Conservation (phyloP, 495 filamentous ascomycete species). For the Mycothermus thermophilus region DNA sequence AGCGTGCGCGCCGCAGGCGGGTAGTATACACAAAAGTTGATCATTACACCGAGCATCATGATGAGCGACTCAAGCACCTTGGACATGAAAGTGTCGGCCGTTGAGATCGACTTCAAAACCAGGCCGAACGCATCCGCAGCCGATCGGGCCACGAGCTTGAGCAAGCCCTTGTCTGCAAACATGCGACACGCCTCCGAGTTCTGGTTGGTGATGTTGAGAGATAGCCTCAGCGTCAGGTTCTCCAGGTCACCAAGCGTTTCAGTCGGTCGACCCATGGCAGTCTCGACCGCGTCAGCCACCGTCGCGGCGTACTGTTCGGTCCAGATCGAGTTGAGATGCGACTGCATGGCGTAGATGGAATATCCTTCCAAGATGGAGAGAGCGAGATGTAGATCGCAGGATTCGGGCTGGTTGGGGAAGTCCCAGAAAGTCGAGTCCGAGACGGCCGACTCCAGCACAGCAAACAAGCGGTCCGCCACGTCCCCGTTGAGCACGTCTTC, state of each 20-base stretch:
- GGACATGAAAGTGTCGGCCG: conserved; percentile 22
- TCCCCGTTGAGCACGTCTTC: conserved; percentile 37
- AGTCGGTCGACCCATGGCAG: conserved; percentile 19
- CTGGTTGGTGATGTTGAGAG: conserved; percentile 81
- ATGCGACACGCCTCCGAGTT: conserved; percentile 49
- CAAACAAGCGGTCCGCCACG: conserved; percentile 37
- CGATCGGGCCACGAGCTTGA: conserved; percentile 39
- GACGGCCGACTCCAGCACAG: conserved; percentile 29
- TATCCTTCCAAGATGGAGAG: conserved; percentile 30
- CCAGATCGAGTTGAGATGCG: conserved; percentile 21
- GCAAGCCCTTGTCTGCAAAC: conserved; percentile 45
- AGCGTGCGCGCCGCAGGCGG: conserved; percentile 33
- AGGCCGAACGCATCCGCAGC: conserved; percentile 25
- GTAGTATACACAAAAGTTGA: conserved; percentile 76
- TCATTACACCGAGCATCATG: conserved; percentile 68
- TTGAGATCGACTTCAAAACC: conserved; percentile 28
- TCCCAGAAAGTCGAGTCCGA: conserved; percentile 21
- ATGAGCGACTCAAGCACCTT: conserved; percentile 55
- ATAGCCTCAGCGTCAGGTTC: conserved; percentile 47
- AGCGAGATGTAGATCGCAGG: conserved; percentile 27
- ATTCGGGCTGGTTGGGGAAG: conserved; percentile 17
- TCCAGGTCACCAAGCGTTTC: conserved; percentile 23
- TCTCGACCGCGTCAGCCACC: conserved; percentile 25
- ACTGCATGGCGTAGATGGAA: conserved; percentile 28
- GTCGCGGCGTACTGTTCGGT: conserved; percentile 26